These are phyloP conservation scores for Dipodascopsis tothii DNA, from an alignment of 805 yeast genomes.

Conservation along the genomic window DNA sequence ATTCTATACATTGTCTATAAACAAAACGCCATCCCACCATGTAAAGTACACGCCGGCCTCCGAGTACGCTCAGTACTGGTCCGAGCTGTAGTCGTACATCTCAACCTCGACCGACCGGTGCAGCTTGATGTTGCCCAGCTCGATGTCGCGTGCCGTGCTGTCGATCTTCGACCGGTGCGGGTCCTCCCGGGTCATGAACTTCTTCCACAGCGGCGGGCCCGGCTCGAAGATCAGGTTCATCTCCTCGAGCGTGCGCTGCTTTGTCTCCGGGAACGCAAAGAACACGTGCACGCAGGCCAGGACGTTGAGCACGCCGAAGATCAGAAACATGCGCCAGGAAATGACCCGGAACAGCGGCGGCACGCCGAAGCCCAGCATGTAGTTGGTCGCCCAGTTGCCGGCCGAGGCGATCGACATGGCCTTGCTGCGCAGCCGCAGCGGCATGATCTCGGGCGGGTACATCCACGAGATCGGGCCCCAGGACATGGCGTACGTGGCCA, in stretches of 20 bases:
- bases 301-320: slow-evolving; percentile 49
- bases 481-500: slow-evolving; percentile 49
- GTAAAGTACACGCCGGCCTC: too few relatives aligned
- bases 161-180: slow-evolving; percentile 3
- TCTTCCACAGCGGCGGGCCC: slow-evolving; percentile 30
- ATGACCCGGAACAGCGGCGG: slow-evolving; percentile 43
- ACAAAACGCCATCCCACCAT: too few relatives aligned
- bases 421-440: slow-evolving; percentile 52
- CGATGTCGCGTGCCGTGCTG: slow-evolving; percentile 14
- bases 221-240: slow-evolving; percentile 39
- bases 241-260: slow-evolving; percentile 77
- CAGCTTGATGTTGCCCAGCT: slow-evolving; percentile 10
- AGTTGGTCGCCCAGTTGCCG: slow-evolving; percentile 59
- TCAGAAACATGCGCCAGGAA: slow-evolving; percentile 59
- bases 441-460: slow-evolving; percentile 57
- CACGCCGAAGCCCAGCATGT: slow-evolving; percentile 60
- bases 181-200: slow-evolving; percentile 6
- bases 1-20: too few relatives aligned
- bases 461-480: slow-evolving; percentile 56
- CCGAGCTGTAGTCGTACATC: not conserved
- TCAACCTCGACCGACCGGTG: slow-evolving; percentile 4
- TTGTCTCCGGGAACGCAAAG: slow-evolving; percentile 77
- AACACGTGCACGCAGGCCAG: slow-evolving; percentile 40
- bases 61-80: too few relatives aligned
- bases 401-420: slow-evolving; percentile 59